Percentiles rank a stretch among this genome's conserved stretches.
Evolutionary conservation across 2,329 filamentous ascomycete genomes (phyloP).

Genomic region (Scytalidium lignicola): DNA sequence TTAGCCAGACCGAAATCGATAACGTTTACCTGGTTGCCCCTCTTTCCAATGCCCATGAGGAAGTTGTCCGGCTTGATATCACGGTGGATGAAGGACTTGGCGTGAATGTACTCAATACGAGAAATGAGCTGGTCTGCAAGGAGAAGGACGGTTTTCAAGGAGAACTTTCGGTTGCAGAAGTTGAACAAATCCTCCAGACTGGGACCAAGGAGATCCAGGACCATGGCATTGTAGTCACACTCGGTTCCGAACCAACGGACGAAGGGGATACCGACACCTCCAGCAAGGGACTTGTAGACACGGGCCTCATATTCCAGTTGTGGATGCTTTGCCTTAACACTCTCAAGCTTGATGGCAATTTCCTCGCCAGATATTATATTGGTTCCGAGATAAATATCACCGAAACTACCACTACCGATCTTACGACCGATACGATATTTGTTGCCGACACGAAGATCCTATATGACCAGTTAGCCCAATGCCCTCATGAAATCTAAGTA

Average conservation of each 20-base stretch:
- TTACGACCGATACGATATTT: constrained; percentile 99
- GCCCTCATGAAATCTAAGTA: constrained; percentile 17
- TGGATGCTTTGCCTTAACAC: constrained; percentile 98
- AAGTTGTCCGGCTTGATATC: constrained; percentile 99
- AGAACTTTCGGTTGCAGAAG: constrained; percentile 99
- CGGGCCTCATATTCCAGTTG: constrained; percentile 98
- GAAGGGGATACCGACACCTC: constrained; percentile 96
- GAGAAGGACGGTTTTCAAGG: constrained; percentile 93
- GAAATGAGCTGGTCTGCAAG: constrained; percentile 98
- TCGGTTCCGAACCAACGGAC: constrained; percentile 99
- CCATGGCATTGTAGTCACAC: constrained; percentile 99
- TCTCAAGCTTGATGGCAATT: constrained; percentile 99
- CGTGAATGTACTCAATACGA: constrained; percentile 98
- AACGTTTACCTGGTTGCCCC: constrained; percentile 98
- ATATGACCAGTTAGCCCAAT: constrained; percentile 3
- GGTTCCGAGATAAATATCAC: constrained; percentile 97
- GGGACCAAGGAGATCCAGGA: constrained; percentile 91
- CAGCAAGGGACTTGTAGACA: constrained; percentile 84
- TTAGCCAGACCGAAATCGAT: constrained; percentile 99
- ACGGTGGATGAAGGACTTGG: constrained; percentile 98
- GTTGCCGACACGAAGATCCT: constrained; percentile 99
- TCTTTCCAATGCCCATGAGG: constrained; percentile 98
- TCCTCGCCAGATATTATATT: constrained; percentile 99
- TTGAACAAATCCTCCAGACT: constrained; percentile 98
- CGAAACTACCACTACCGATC: constrained; percentile 96